Conservation (phyloP, 2,329 filamentous ascomycete species). For the Microsporum audouinii region DNA sequence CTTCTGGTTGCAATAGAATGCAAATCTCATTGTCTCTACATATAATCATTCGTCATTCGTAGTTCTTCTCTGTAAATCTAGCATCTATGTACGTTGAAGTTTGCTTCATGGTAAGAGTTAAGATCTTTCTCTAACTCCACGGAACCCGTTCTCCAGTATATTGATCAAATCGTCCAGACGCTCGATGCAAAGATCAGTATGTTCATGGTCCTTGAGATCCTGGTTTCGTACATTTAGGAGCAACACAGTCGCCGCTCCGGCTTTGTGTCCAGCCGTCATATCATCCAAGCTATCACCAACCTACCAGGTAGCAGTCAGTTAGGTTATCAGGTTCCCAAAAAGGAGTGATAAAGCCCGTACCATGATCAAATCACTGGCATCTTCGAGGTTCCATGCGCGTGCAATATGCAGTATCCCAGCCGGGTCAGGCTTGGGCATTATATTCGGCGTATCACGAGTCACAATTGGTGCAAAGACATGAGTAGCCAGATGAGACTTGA, state of each 20-base stretch:
- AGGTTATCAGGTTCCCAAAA: background rate
- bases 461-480: constrained; percentile 66
- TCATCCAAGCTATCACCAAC: constrained; percentile 77
- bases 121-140: background rate
- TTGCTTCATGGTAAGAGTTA: background rate
- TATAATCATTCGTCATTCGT: background rate
- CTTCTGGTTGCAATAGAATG: background rate
- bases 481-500: constrained; percentile 59
- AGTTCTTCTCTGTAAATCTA: background rate
- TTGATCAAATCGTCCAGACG: constrained; percentile 64
- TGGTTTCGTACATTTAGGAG: constrained; percentile 72
- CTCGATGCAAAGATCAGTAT: constrained; percentile 64
- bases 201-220: constrained; percentile 56
- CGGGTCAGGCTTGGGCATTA: constrained; percentile 68
- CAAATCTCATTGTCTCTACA: background rate
- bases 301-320: constrained; percentile 19
- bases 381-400: constrained; percentile 55
- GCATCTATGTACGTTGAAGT: background rate
- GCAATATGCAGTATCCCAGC: constrained; percentile 83
- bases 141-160: constrained; percentile 64
- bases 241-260: constrained; percentile 83
- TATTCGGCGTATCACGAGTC: constrained; percentile 61
- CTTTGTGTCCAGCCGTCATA: constrained; percentile 72
- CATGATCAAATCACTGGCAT: constrained; percentile 45
- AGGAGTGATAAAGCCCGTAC: constrained; percentile 25